phyloP scores from a whole-genome alignment of 73 alveolate genomes.

The Paramecium caudatum region DNA sequence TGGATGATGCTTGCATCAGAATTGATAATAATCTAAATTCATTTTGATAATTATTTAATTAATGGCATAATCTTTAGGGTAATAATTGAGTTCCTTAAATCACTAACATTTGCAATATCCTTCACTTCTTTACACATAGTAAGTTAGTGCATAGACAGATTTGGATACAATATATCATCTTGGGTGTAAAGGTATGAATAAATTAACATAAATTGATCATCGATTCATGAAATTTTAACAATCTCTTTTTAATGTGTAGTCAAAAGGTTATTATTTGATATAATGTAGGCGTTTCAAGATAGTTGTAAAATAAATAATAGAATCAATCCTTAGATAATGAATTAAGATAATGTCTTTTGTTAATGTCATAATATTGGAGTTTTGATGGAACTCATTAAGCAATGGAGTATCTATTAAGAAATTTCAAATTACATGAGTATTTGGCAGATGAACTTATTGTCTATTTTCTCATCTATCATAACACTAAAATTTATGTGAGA shows the following conservation, averaged over 20 bases:
- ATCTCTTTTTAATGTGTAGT: background rate
- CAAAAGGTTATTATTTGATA: background rate
- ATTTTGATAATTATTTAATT: conserved; percentile 31
- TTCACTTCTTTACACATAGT: conserved; percentile 29
- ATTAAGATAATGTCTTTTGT: background rate
- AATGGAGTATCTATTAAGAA: conserved; percentile 48
- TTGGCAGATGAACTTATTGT: conserved; percentile 25
- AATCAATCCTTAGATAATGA: conserved; percentile 1
- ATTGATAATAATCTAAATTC: conserved; percentile 39
- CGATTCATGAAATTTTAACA: background rate
- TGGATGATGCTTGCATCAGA: conserved; percentile 52
- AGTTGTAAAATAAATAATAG: background rate
- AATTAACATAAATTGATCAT: conserved; percentile 28
- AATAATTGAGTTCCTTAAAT: background rate
- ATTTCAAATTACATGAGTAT: conserved; percentile 21
- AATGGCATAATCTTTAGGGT: conserved; percentile 21
- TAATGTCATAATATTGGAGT: conserved; percentile 41
- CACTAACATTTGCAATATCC: conserved; percentile 23
- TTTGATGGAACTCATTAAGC: conserved; percentile 44
- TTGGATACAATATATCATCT: conserved; percentile 42
- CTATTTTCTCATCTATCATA: conserved; percentile 42
- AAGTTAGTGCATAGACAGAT: conserved; percentile 16
- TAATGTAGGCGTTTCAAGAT: background rate
- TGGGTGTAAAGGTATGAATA: conserved; percentile 44
- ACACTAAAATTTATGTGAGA: conserved; percentile 36